These are phyloP conservation scores for Orbilia quercus DNA, from an alignment of 2,329 filamentous ascomycete genomes.

Conservation along the genomic window DNA sequence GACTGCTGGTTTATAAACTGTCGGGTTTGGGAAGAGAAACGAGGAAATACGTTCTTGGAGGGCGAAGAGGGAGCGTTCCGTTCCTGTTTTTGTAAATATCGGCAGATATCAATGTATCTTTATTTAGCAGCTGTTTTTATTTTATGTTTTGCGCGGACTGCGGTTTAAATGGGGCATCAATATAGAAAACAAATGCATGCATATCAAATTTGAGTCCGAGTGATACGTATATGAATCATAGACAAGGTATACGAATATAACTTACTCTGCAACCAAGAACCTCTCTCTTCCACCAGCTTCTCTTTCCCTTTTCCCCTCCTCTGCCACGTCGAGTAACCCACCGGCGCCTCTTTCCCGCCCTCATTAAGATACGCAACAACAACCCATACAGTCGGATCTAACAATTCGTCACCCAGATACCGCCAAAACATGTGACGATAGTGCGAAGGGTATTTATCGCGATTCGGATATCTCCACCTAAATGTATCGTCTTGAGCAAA, in stretches of 20 bases:
- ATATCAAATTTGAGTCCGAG: neutral
- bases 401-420: slow-evolving; percentile 28
- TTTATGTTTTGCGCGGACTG: slow-evolving; percentile 1
- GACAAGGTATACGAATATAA: neutral
- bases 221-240: neutral
- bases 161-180: neutral
- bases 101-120: slow-evolving; percentile 15
- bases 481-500: slow-evolving; percentile 41
- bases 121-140: slow-evolving; percentile 1
- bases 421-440: slow-evolving; percentile 33
- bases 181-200: neutral
- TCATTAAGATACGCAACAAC: slow-evolving; percentile 40
- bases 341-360: slow-evolving; percentile 8
- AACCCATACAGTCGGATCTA: slow-evolving; percentile 39
- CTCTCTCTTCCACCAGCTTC: slow-evolving; percentile 7
- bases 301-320: slow-evolving; percentile 15
- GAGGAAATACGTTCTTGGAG: slow-evolving; percentile 23
- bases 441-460: slow-evolving; percentile 25
- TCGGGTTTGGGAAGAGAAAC: slow-evolving; percentile 35
- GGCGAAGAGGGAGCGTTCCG: slow-evolving; percentile 45
- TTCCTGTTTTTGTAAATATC: slow-evolving; percentile 43
- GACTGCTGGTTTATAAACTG: slow-evolving; percentile 34
- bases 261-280: slow-evolving; percentile 48
- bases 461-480: slow-evolving; percentile 38
- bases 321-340: slow-evolving; percentile 40